phyloP scores from a whole-genome alignment of 208 protist species.

The Leptomonas pyrrhocoris region DNA sequence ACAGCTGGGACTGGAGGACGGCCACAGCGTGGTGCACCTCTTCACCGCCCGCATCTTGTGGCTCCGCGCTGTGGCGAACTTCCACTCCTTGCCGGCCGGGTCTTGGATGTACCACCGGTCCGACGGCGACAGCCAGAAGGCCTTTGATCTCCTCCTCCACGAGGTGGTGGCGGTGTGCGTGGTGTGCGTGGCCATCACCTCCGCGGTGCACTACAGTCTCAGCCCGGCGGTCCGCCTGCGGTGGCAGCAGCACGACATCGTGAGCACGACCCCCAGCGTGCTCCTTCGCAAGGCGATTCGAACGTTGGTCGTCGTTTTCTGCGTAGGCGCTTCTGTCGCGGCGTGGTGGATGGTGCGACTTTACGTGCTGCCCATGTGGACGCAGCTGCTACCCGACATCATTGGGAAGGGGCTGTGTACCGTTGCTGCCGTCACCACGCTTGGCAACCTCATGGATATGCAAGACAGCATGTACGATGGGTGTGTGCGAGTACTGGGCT shows the following conservation, averaged over 20 bases:
- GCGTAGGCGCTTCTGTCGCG: constrained; percentile 35
- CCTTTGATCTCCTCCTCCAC: constrained; percentile 28
- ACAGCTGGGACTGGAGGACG: constrained; percentile 21
- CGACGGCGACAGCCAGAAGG: constrained; percentile 18
- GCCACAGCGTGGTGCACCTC: constrained; percentile 24
- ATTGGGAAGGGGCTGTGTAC: constrained; percentile 43
- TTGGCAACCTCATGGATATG: constrained; percentile 81
- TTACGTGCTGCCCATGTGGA: constrained; percentile 46
- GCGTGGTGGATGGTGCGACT: constrained; percentile 26
- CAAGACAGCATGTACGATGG: constrained; percentile 70
- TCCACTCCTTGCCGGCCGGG: constrained; percentile 11
- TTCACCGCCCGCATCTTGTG: constrained; percentile 29
- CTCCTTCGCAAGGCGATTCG: constrained; percentile 71
- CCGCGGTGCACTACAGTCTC: constrained; percentile 27
- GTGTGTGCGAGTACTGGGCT: constrained; percentile 57
- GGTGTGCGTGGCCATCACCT: constrained; percentile 30
- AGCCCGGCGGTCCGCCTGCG: constrained; percentile 28
- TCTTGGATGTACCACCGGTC: constrained; percentile 26
- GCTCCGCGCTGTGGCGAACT: constrained; percentile 33
- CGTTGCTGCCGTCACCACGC: constrained; percentile 51
- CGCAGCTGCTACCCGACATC: constrained; percentile 46
- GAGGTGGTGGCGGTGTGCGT: constrained; percentile 11
- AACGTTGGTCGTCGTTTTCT: constrained; percentile 63
- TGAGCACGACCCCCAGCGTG: constrained; percentile 57
- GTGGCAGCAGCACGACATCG: constrained; percentile 51